Base-by-base conservation (phyloP, 2,329 filamentous ascomycete species). In the Lachnellula suecica region DNA sequence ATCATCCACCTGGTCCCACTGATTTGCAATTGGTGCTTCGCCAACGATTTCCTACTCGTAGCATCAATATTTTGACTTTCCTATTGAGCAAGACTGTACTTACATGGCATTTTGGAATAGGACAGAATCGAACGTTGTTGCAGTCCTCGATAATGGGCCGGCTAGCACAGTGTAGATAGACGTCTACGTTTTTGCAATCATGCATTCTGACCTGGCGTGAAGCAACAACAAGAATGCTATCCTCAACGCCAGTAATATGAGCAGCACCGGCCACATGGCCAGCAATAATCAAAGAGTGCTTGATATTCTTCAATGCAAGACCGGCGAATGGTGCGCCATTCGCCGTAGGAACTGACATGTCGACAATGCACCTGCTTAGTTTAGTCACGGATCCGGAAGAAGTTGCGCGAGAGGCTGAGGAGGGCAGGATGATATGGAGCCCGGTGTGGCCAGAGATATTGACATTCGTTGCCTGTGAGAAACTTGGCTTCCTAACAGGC, bases 141-240 rank as follows among this genome's bases (percentile, higher is more conserved):
- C 93, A 97, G 60, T 94, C 87, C 70, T 99, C 94, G 58, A 99
- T 96, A 62, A 99, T 97, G 0, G 94, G 94, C 56, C 91, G 84
- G 63, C 89, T 94, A 1, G 78, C 76, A 66, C 89, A 92, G 59
- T 87, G 81, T 53, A 99, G 75, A 68, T 97, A 97, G 10, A 99
- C 79, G 59, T 90, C 84, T 31, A 95, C 88, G 55, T 91, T 81
- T 41, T 74, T 77, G 66, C 90, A 95, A 59, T 93, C 88, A 68
- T 99, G 94, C 75, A 99, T 93, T 20, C 94, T 83, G 63, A 96
- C 91, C 70, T 99, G 94, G n/a, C 88, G 81, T 47, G 89, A 88
- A 6, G 83, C 79, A 2, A 96, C 84, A 0, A 97, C 83, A 13
- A 96, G 70, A n/a, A 91, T 81, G 57, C 85, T 89, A 62, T 90